Evolutionary conservation across 352 stramenopile genomes (phyloP), one percentile per base, ranked within the genome.

Genomic region (Phytophthora pini): DNA sequence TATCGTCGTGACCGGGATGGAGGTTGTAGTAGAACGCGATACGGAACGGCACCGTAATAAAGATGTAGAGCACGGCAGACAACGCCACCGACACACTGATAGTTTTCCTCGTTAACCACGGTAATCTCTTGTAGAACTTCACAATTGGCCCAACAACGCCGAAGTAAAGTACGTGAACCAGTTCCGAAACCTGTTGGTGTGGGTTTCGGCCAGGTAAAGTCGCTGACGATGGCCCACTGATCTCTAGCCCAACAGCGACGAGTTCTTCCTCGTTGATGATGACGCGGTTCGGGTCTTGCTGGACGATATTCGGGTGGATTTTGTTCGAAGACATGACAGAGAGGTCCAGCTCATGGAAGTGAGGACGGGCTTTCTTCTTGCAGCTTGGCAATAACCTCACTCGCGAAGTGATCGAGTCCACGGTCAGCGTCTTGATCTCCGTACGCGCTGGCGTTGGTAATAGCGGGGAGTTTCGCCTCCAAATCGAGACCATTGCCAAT

Each of bases 11-110:
- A 26, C 10, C 53, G n/a, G 39, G n/a, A 8, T 44, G 27, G 0
- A 51, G 53, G 24, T 60, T 20, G n/a, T 64, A 72, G 45, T 68
- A 68, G 22, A 72, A 72, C 1, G 64, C 57, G 11, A 72, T 17
- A 40, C 64, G 64, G 22, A 72, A 56, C 5, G 64, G 64, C 2
- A 72, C 56, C 13, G 64, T 60, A n/a, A 64, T 54, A 17, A 72
- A 68, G 20, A 63, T 67, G 20, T 72, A 72, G 6, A 72, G 20
- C 8, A 68, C 20, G 11, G 31, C 36, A 56, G 40, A 38, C 46
- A 72, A 10, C 68, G 50, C 34, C 54, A 41, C 20, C 9, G 17
- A 20, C 15, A 51, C 41, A 2, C 27, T 59, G 46, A 70, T 65
- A 1, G 61, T 70, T 24, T 56, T 65, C 17, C 54, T 55, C n/a